Conservation (phyloP, 768 basidiomycete species). For the Pisolithus orientalis region DNA sequence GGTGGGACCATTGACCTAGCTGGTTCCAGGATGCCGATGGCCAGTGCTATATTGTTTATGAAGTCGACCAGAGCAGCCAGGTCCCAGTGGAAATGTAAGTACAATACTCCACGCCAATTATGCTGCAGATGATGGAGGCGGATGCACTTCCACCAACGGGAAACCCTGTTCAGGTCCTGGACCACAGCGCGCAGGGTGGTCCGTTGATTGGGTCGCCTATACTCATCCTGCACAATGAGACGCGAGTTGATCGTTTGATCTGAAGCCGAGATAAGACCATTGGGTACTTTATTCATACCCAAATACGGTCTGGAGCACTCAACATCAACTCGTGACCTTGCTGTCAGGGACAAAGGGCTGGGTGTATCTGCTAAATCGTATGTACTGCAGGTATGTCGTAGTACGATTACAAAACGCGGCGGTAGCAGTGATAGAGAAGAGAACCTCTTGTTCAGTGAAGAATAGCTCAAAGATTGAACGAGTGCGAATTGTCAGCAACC, state of each 20-base stretch:
- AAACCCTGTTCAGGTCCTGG: conserved; percentile 18
- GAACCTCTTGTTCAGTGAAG: no score
- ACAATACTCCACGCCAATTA: conserved; percentile 19
- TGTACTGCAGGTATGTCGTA: no score
- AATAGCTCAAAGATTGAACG: no score
- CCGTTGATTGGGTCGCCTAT: conserved; percentile 26
- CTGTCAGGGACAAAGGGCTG: no score
- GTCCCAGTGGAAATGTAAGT: conserved; percentile 18
- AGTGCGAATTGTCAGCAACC: no score
- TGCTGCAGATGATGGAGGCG: conserved; percentile 22
- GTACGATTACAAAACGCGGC: no score
- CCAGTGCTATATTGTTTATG: conserved; percentile 19
- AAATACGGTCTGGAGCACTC: no score
- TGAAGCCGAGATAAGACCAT: no score
- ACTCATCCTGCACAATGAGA: conserved; percentile 11
- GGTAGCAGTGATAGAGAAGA: no score
- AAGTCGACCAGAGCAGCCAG: conserved; percentile 27
- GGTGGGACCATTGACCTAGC: conserved; percentile 26
- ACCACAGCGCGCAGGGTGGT: conserved; percentile 20
- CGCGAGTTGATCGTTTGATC: conserved; percentile 4
- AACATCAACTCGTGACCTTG: no score
- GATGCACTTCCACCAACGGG: conserved; percentile 20
- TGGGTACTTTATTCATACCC: no score
- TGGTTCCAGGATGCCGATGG: conserved; percentile 19
- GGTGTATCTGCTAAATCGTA: no score